phyloP scores from a whole-genome alignment of 169 alveolate genomes.

The Babesia caballi region DNA sequence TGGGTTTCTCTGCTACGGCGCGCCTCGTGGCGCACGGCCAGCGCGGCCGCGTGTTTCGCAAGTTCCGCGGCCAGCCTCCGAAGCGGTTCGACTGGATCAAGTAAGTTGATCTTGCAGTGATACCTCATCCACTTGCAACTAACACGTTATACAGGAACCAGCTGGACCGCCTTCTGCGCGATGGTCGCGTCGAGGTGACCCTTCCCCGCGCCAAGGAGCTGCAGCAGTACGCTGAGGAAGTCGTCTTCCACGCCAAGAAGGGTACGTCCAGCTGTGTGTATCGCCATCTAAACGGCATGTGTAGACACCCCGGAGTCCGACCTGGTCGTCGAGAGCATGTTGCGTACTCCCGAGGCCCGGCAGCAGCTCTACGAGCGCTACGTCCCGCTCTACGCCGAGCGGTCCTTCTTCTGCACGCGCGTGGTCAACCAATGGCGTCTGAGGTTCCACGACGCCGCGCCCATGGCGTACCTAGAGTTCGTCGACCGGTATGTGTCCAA shows the following conservation, averaged over 20 bases:
- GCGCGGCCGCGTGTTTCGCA: constrained; percentile 72
- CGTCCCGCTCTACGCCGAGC: constrained; percentile 77
- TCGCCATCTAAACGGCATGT: neutral
- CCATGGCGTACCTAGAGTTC: constrained; percentile 84
- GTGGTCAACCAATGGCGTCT: constrained; percentile 80
- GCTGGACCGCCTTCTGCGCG: constrained; percentile 74
- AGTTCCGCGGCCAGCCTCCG: constrained; percentile 80
- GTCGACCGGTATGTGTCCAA: constrained; percentile 70
- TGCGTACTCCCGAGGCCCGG: constrained; percentile 83
- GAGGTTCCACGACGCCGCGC: constrained; percentile 80
- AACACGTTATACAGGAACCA: constrained; percentile 66
- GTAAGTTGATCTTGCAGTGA: constrained; percentile 18
- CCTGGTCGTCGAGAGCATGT: constrained; percentile 78
- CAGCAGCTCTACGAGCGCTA: constrained; percentile 76
- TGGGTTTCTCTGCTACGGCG: constrained; percentile 79
- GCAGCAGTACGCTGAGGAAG: constrained; percentile 86
- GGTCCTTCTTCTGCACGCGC: constrained; percentile 81
- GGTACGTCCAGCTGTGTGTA: constrained; percentile 26
- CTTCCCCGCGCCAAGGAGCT: constrained; percentile 82
- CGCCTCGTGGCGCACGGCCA: constrained; percentile 78
- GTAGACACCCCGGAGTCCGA: constrained; percentile 56
- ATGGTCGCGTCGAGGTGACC: constrained; percentile 81
- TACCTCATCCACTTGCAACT: neutral
- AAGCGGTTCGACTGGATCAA: constrained; percentile 82
- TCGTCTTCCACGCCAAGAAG: constrained; percentile 78